Percentiles rank a stretch among this genome's conserved stretches.
Conservation (phyloP, 2,329 filamentous ascomycete genomes). For the Westerdykella ornata region DNA sequence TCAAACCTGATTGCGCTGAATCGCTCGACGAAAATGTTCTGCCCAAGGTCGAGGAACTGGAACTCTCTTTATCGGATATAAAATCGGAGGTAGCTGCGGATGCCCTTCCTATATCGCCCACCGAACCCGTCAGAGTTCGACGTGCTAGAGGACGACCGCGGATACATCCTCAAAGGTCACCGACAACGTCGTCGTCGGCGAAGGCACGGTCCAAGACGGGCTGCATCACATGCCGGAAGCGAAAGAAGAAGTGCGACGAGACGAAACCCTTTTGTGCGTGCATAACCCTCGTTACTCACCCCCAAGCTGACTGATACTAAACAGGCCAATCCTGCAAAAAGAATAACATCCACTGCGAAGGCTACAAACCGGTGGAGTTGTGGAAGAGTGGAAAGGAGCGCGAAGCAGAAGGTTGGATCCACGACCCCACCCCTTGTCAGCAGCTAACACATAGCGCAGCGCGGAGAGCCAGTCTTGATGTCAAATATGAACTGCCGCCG, state of each 20-base stretch:
- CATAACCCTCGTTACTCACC: not conserved
- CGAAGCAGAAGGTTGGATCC: slow-evolving; percentile 53
- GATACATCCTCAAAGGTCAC: slow-evolving; percentile 64
- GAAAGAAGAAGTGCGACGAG: slow-evolving; percentile 57
- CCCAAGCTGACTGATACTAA: slow-evolving; percentile 17
- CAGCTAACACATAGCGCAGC: slow-evolving; percentile 23
- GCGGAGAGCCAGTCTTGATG: slow-evolving; percentile 28
- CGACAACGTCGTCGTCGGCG: slow-evolving; percentile 61
- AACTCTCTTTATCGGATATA: slow-evolving; percentile 38
- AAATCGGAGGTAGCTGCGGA: slow-evolving; percentile 32
- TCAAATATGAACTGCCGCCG: slow-evolving; percentile 46
- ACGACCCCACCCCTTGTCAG: not conserved
- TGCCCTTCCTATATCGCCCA: slow-evolving; percentile 29
- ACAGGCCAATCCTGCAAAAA: slow-evolving; percentile 82
- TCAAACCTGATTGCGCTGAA: slow-evolving; percentile 22
- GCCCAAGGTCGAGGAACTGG: slow-evolving; percentile 51
- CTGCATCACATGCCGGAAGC: slow-evolving; percentile 53
- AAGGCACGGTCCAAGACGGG: slow-evolving; percentile 62
- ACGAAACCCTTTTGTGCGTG: slow-evolving; percentile 41
- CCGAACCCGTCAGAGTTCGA: slow-evolving; percentile 33
- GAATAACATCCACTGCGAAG: slow-evolving; percentile 86
- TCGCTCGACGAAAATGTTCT: slow-evolving; percentile 30
- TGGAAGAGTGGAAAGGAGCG: slow-evolving; percentile 82
- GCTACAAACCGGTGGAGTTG: slow-evolving; percentile 76
- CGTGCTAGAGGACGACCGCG: slow-evolving; percentile 65